phyloP scores from a whole-genome alignment of 352 stramenopile genomes.

The Globisporangium viniferum region DNA sequence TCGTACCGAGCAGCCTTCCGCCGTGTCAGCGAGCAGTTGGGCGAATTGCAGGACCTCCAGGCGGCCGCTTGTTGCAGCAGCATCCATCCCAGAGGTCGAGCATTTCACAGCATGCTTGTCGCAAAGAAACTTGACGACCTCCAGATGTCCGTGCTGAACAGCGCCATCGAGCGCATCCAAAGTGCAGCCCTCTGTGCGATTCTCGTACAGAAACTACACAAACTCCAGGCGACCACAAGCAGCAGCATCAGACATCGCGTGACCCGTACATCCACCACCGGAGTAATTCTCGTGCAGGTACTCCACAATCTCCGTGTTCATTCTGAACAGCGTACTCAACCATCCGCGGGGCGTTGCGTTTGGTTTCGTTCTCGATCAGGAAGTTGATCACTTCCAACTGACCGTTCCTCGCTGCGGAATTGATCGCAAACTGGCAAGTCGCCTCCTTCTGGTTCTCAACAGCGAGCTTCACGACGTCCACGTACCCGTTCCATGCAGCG shows the following conservation, averaged over 20 bases:
- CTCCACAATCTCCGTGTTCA: not conserved
- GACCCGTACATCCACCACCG: not conserved
- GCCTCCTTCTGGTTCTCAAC: not conserved
- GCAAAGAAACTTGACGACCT: not conserved
- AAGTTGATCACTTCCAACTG: not conserved
- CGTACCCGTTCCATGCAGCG: not conserved
- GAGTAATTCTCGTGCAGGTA: not conserved
- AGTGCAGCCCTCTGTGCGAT: slow-evolving; percentile 1
- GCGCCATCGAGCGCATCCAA: not conserved
- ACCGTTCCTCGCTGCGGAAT: not conserved
- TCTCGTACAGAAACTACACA: not conserved
- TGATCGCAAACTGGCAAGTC: not conserved
- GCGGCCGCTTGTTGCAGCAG: not conserved
- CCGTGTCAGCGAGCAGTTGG: not conserved
- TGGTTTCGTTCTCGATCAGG: not conserved
- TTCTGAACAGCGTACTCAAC: not conserved
- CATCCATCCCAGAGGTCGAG: not conserved
- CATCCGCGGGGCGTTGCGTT: not conserved
- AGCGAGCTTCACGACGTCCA: not conserved
- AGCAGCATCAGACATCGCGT: not conserved
- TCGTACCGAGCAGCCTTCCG: too few relatives aligned
- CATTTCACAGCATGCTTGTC: not conserved
- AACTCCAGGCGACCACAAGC: not conserved
- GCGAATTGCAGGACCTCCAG: not conserved
- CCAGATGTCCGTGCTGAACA: not conserved